Base-by-base conservation (phyloP, 257 asterid genomes). In the Jacaranda copaia region DNA sequence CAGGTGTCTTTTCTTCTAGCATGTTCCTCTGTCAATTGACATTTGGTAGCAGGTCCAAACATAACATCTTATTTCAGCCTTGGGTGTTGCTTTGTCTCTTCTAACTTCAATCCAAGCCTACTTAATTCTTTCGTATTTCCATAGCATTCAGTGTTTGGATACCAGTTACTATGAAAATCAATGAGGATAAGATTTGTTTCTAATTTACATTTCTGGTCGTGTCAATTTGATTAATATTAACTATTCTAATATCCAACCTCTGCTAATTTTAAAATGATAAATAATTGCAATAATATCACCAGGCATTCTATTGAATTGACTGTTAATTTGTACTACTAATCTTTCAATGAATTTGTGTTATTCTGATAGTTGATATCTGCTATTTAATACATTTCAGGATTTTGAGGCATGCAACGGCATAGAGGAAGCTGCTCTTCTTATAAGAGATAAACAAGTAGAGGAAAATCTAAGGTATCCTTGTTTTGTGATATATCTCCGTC, bases 351-450 rank as follows among this genome's bases (percentile, higher is more conserved):
- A 46, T 55, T 25, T 61, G 10, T 16, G 35, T 40, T 43, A 39
- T 67, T 66, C 57, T 60, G 63, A 70, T 72, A 20, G 58, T 76
- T 70, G 70, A 78, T 71, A 60, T 74, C 72, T 18, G 32, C 67
- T 61, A 13, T 38, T 43, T 49, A 55, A 36, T 67, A 51, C 81
- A 68, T 82, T 16, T 43, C 91, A 94, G 98, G 98, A 91, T 83
- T 89, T 94, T 75, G 97, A 94, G 83, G 91, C 89, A 62, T 91
- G 97, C 91, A 92, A 91, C 79, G 99, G 97, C 82, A 89, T 94
- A 58, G 99, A 94, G 88, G 97, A 94, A 85, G 97, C 92, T 76
- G 91, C 97, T 75, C 70, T 80, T 75, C 88, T 92, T 58, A 87
- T 92, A 76, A 86, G 90, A 85, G 97, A 92, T 77, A 89, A 88